Base-by-base conservation (phyloP, 1,139 yeast species). In the Candida sanyaensis region DNA sequence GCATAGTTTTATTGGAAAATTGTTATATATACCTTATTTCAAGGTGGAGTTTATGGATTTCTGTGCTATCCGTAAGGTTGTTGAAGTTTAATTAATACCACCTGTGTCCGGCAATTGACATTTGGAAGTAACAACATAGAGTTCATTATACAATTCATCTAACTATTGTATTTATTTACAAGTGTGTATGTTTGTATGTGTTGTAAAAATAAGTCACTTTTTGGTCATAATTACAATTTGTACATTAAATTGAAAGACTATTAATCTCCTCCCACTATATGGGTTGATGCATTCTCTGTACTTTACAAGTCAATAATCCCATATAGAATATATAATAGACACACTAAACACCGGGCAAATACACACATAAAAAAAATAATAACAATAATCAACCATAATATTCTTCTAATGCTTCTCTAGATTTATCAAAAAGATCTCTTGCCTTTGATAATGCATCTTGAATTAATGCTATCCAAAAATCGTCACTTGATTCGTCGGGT, bases 381-480 rank as follows among this genome's bases (percentile, higher is more conserved):
- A 34, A 26, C 12, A 26, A 26, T 13, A 17, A 38, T 37, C 45
- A 46, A 32, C 46, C 81, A 60, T 83, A 86, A 62, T 80, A 86
- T 31, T 77, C 80, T 49, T 81, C 77, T 53, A 86, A 73, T 42
- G 84, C 83, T 40, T 62, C 61, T 62, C 80, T 81, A 44, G 88
- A 83, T 56, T 75, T 72, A 28, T 62, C 67, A 59, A 84, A 86
- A 49, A 81, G 88, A 29, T 69, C 71, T 58, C 81, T 72, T 6
- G 88, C 89, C 50, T 75, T 77, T 3, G 66, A 69, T 53, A 83
- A 70, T 8, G 91, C 88, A 55, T 82, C 83, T 41, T 71, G 61
- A 50, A 80, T 77, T 50, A 78, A 68, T 13, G 61, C 60, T 40
- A 76, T 70, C 85, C 86, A 81, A 51, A 72, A 77, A 17, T 73